Evolutionary conservation across 1,284 basidiomycete genomes (phyloP), one percentile per base, ranked within the genome.

Genomic region (Sporisorium scitamineum): DNA sequence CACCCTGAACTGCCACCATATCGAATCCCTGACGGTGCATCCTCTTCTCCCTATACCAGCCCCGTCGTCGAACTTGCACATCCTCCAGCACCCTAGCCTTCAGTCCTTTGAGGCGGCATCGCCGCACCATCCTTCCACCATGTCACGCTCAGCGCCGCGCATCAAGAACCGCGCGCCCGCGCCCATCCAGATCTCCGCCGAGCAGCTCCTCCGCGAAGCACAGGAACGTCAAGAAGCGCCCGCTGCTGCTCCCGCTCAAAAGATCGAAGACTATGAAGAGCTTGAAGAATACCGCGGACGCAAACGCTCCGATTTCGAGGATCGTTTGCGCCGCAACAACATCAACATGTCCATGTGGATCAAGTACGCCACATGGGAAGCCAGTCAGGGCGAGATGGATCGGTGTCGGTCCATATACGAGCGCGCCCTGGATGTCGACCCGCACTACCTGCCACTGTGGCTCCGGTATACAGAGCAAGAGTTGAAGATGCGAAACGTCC

Each of bases 391-490:
- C 79, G 94, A 98, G 59, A 78, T 79, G 70, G 73, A 65, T 10
- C 72, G 87, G 18, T 85, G 95, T 13, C 90, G 97, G 24, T 97
- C 95, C 13, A 92, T 99, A 50, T 99, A 94, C 81, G 96, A 99
- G 87, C 92, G 97, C 79, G 95, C 96, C 0, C 88, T 99, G 64
- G 97, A 99, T 83, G 94, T 98, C 62, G 95, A 98, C 84, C 90
- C 95, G 0, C 90, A 94, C 41, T 92, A 91, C 61, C 89, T 94
- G 32, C 93, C 95, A 77, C 88, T 99, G 72, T 99, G 97, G 97
- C 88, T 97, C 62, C 92, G 91, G 77, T 99, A 99, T 87, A 93
- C 93, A n/a, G 97, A 99, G 86, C 95, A 95, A 91, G 97, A 99
- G 86, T 90, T 99, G 74, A 97, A 97, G 87, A 92, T 93, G 22